Evolutionary conservation across 768 basidiomycete species (phyloP), one percentile per base, ranked within the genome.

Genomic region (Hygrophoropsis aurantiaca): DNA sequence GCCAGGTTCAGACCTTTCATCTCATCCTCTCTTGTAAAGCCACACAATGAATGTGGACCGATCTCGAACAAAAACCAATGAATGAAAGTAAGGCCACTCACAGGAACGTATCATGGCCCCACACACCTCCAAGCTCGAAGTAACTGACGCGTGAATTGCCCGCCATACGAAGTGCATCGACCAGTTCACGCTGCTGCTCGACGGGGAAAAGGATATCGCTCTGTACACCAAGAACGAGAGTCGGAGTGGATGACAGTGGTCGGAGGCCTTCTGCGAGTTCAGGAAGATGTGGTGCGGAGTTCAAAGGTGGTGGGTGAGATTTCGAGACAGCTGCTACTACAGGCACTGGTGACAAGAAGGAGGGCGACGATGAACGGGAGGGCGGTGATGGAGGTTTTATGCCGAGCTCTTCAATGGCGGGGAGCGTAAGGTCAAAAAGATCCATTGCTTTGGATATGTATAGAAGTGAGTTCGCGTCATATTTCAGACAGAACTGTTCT

Each of bases 401-500:
- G 25, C 79, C 75, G 24, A 97, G 79, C 20, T 80, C 79, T 40
- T 78, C 65, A 15, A 99, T 78, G 13, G 92, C 79, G 13, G 89
- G 78, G 1, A 74, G 70, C 4, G 92, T 93, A 81, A 99, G 85
- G 70, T 97, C 95, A 68, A 99, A 99, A 0, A 98, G 77, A 66
- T 98, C 97, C 97, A 99, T 99, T 25, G 97, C 97, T 69, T 98
- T 99, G 5, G 92, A 95, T 51, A 99, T 83, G 74, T 98, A 99
- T 55, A 98, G 93, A 67, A 98, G 85, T 2, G 94, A 97, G 71
- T 98, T 99, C 49, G 97, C 95, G 64, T 99, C 97, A 66, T 98
- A 99, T 64, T 97, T 98, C 47, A 99, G 74, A 66, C 97, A 98
- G 70, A 98, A 99, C 58, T 92, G 82, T 68, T 97, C 94, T 42